Base-by-base conservation (phyloP, 208 protist genomes). In the Strigomonas culicis region DNA sequence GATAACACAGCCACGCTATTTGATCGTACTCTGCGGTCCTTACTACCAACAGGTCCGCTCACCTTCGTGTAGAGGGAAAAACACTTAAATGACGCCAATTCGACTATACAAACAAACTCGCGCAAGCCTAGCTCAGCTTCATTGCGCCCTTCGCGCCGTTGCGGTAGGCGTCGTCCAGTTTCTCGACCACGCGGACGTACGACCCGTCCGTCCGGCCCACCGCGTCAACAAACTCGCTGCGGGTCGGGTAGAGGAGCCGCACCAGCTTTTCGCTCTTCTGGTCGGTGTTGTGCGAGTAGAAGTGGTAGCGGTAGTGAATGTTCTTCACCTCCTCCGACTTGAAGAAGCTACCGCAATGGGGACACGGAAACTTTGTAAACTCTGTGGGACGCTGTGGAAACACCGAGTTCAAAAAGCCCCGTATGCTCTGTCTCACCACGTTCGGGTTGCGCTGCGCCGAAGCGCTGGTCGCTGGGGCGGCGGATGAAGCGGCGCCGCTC, bases 261-360 rank as follows among this genome's bases (percentile, higher is more conserved):
- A 94, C 88, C 56, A 85, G 66, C 59, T 88, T 91, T 41, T 82
- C 72, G 13, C 86, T 80, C 28, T 64, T 70, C 50, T 81, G 62
- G 13, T 82, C 44, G 46, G 76, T 71, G 66, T 86, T 91, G 41
- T 79, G 72, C 49, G 71, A 67, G 74, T 85, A 75, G 63, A 90
- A 90, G 77, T 94, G 88, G 58, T 74, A 84, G 36, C 84, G 79
- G 74, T 91, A 94, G 72, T 94, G 88, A 0, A 74, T 55, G 41
- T 74, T 82, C 53, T 83, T 84, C n/a, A 75, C 78, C 59, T 70
- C 75, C 21, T 79, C 66, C 27, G 58, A 79, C 50, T 66, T 69
- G 25, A 91, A 80, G 31, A 72, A 60, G 0, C 75, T 74, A 19
- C 88, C 82, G 66, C 84, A 91, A 63, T 91, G 84, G 1, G 77